These are phyloP conservation scores for Fonsecaea pedrosoi DNA, from an alignment of 2,329 filamentous ascomycete genomes.

Conservation along the genomic window DNA sequence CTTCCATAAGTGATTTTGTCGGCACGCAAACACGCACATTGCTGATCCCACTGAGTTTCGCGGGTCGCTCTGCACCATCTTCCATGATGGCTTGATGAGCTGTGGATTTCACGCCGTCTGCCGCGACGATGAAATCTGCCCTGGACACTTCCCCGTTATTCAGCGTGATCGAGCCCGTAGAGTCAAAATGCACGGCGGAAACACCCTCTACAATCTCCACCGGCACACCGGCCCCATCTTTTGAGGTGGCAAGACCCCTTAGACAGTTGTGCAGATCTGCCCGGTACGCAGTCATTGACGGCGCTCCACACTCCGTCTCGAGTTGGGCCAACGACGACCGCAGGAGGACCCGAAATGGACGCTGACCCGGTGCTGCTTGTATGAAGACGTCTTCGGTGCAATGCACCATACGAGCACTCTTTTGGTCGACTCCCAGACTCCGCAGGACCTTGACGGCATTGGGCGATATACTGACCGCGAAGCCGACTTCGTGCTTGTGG, in stretches of 20 bases:
- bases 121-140: constrained; percentile 20
- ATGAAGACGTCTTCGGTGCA: constrained; percentile 10
- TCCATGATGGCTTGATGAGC: neutral
- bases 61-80: neutral
- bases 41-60: neutral
- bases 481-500: constrained; percentile 10
- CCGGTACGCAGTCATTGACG: neutral
- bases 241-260: neutral
- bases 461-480: constrained; percentile 7
- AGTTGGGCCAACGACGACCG: constrained; percentile 4
- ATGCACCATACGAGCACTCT: constrained; percentile 4
- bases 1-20: neutral
- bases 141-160: neutral
- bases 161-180: neutral
- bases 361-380: constrained; percentile 2
- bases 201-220: neutral
- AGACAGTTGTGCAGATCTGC: constrained; percentile 1
- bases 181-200: neutral
- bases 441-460: constrained; percentile 11
- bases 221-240: neutral
- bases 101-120: constrained; percentile 21
- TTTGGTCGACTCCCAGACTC: constrained; percentile 17
- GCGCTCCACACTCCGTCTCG: neutral
- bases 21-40: constrained; percentile 3
- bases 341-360: neutral